phyloP scores from a whole-genome alignment of 306 rosid species.

The Quercus variabilis region DNA sequence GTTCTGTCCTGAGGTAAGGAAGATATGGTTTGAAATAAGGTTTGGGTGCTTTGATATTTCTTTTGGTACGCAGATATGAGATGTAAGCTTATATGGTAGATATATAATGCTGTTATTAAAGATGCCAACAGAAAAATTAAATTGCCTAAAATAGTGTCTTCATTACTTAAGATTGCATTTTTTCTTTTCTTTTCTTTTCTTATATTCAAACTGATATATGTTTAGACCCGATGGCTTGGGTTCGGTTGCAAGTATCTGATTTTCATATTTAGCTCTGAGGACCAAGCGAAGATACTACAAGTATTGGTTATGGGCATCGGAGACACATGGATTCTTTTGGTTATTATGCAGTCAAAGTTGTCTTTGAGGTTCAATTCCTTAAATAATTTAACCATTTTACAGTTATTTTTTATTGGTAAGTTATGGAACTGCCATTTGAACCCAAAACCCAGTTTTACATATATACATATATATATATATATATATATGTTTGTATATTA shows the following conservation, averaged over 20 bases:
- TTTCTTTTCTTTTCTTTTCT: background rate
- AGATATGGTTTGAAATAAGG: background rate
- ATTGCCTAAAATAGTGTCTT: background rate
- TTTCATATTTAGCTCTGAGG: background rate
- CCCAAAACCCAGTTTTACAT: too few species aligned
- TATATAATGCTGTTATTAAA: background rate
- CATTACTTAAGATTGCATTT: background rate
- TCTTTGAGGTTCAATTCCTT: background rate
- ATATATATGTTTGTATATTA: background rate
- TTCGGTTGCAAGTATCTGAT: background rate
- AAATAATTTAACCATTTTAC: background rate
- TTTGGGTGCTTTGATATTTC: background rate
- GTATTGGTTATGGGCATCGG: background rate
- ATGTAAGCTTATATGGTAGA: background rate
- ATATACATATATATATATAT: too few species aligned
- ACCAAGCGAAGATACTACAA: background rate
- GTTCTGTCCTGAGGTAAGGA: background rate
- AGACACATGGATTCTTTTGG: background rate
- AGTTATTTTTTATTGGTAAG: too few species aligned
- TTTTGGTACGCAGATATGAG: background rate
- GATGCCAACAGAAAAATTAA: background rate
- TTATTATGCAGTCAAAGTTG: background rate
- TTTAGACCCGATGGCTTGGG: background rate
- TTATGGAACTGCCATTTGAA: too few species aligned
- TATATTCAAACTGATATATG: background rate